Evolutionary conservation across 148 eudicot genomes (phyloP).

Genomic region (Pharnaceum exiguum): DNA sequence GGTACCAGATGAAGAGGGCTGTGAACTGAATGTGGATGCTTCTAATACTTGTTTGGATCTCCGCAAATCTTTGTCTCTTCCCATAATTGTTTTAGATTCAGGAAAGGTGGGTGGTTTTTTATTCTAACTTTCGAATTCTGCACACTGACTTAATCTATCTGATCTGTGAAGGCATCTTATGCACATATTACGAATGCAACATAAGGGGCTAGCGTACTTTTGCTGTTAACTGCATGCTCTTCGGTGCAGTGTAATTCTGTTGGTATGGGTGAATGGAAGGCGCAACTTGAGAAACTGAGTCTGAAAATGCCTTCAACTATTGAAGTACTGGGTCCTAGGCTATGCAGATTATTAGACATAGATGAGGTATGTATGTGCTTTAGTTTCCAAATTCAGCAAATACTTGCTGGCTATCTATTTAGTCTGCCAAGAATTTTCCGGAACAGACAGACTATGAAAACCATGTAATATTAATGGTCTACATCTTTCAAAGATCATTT

Average conservation of each 20-base stretch:
- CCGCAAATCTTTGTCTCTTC: conserved; percentile 38
- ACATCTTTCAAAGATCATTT: neutral
- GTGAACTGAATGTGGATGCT: conserved; percentile 26
- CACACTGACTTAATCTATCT: neutral
- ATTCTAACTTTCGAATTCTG: neutral
- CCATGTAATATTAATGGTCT: no score
- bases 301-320: conserved; percentile 47
- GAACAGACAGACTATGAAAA: no score
- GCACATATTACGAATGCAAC: neutral
- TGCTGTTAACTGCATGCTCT: neutral
- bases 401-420: neutral
- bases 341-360: conserved; percentile 44
- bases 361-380: conserved; percentile 49
- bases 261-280: conserved; percentile 44
- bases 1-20: conserved; percentile 34
- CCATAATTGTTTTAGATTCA: conserved; percentile 48
- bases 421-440: neutral
- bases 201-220: neutral
- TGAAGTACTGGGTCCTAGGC: conserved; percentile 37
- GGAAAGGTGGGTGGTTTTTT: conserved; percentile 45
- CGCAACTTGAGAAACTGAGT: conserved; percentile 28
- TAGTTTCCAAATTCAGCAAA: neutral
- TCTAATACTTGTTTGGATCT: conserved; percentile 29
- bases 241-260: conserved; percentile 46
- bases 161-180: neutral